Base-by-base conservation (phyloP, 345 rosid species). In the Tarenaya hassleriana region DNA sequence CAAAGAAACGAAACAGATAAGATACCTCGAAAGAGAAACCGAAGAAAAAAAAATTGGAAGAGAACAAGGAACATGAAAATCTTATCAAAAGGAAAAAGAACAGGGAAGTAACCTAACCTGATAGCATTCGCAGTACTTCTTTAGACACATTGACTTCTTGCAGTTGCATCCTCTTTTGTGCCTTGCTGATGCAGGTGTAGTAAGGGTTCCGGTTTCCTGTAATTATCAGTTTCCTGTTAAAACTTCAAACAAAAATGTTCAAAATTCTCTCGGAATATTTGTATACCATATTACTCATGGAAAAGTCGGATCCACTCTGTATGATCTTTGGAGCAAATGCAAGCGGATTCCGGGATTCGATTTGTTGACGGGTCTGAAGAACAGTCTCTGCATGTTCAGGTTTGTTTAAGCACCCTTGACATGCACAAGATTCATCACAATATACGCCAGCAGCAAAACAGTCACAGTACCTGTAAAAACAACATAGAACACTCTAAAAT, bases 81-180 rank as follows among this genome's bases (percentile, higher is more conserved):
- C 19, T 34, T 5, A 32, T 10, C 9, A 16, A 17, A 44, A n/a
- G 40, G 41, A 24, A 24, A 24, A 21, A 16, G 18, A 57, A 11
- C 46, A 47, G 41, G 41, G 15, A 10, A 10, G 47, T 41, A 14
- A 48, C 17, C 8, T 27, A 19, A 83, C 86, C 84, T 80, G 84
- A 62, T 64, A 83, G 69, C 86, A 83, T 80, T 80, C 91, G 67
- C 82, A 80, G 47, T 83, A 83, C 55, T 75, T 80, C 62, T 83
- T 77, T 41, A 64, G 69, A 49, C 86, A 80, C 82, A 65, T 75
- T 1, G 84, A 83, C 74, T 41, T 83, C 60, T 77, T 83, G 77
- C 91, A 83, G 48, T 77, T 77, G 74, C 84, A 83, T 40, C 84
- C 82, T 62, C 70, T 68, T 50, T 80, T 77, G 58, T 83, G 86